Evolutionary conservation across 768 basidiomycete genomes (phyloP).

Genomic region (Rhodosporidiobolus sp.): DNA sequence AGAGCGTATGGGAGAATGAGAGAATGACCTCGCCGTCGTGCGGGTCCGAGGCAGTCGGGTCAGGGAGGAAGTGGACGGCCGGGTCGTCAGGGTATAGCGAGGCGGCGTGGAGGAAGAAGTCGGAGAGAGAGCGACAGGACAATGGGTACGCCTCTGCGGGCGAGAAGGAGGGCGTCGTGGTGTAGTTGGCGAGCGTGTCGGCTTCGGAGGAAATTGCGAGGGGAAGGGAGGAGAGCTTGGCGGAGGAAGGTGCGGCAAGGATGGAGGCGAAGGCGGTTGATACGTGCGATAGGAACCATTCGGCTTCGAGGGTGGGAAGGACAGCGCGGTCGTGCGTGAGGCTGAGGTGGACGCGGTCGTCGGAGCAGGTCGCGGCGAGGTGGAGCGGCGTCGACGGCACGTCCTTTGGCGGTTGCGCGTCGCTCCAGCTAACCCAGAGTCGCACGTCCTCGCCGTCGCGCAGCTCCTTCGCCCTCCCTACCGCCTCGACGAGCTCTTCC

Average conservation of each 20-base stretch:
- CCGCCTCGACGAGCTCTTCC: background rate
- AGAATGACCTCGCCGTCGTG: constrained; percentile 1
- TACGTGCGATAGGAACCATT: constrained; percentile 35
- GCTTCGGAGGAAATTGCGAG: constrained; percentile 20
- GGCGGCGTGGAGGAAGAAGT: constrained; percentile 34
- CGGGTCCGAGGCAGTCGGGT: background rate
- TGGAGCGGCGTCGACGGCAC: background rate
- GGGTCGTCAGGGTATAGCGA: constrained; percentile 11
- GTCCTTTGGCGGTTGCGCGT: background rate
- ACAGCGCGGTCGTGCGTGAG: constrained; percentile 21
- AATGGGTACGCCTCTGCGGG: constrained; percentile 19
- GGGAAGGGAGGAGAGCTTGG: background rate
- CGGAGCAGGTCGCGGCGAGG: background rate
- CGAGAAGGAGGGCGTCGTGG: background rate
- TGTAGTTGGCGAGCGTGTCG: background rate
- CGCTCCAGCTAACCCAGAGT: background rate
- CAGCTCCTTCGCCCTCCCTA: background rate
- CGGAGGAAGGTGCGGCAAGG: background rate
- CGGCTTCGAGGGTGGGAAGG: constrained; percentile 25
- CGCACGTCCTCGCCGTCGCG: background rate
- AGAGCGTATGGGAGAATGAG: constrained; percentile 22
- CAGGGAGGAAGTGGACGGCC: constrained; percentile 25
- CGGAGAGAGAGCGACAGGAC: background rate
- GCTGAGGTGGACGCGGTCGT: background rate
- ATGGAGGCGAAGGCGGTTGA: background rate